Base-by-base conservation (phyloP, 768 basidiomycete genomes). In the Boletellus sp. region DNA sequence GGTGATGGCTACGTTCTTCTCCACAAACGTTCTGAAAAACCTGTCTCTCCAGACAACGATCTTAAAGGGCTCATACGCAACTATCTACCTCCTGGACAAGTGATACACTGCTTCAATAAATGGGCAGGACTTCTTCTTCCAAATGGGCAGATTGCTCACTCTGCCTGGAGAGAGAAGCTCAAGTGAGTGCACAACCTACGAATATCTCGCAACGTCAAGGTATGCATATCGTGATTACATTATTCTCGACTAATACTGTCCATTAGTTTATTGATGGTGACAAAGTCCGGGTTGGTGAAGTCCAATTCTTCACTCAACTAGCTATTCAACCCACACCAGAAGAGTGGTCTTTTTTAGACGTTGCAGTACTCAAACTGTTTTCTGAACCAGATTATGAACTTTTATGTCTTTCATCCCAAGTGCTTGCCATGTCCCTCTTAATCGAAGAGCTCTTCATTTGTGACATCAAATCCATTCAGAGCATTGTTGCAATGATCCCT, bases 401-500 rank as follows among this genome's bases (percentile, higher is more conserved):
- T 1, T 46, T 61, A 1, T 9, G 20, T 2, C 40, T 45, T 1
- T 70, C 65, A 0, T 55, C 39, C 6, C 50, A 64, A n/a, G 59
- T 59, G 3, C 43, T 68, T 3, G 54, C 49, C 11, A 34, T 56
- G 3, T 63, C 57, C 13, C n/a, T 28, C 2, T 52, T 59, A 22
- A 52, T 51, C 1, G 57, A 64, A 4, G 45, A 60, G 13, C 11
- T 57, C 5, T 4, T 39, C 3, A 45, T 68, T 8, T 28, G 58
- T n/a, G 37, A 57, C 2, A 22, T 59, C 3, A 56, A 51, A 20
- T 2, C 6, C 3, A 64, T 69, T 31, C n/a, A 19, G 0, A 55
- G 62, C 6, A 51, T 60, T 12, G 52, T 70, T n/a, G 61, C 60
- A 10, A 63, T 70, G 63, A 48, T 64, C 0, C 65, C 62, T 0